Evolutionary conservation across 2,329 filamentous ascomycete species (phyloP), one percentile per base, ranked within the genome.

Genomic region (Colletotrichum sp.): DNA sequence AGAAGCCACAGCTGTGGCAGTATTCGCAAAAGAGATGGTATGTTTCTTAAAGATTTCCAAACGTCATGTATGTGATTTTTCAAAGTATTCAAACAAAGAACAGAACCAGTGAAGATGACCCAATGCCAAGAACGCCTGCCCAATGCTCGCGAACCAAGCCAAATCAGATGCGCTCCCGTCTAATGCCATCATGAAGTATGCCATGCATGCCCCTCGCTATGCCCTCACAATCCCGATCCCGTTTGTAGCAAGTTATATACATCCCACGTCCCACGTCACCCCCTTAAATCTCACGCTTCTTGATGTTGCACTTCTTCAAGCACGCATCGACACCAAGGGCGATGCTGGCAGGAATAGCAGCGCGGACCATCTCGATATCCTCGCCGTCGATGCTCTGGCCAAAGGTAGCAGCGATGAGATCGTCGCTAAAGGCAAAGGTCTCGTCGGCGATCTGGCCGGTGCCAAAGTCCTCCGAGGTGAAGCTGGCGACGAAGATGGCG

Each of bases 301-400:
- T 73, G 49, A 88, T 85, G 34, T 82, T 82, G 79, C 90, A 91
- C 81, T 85, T 88, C 73, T 83, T 82, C 76, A 91, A 78, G 80
- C 90, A 92, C 30, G 82, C 80, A 71, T 91, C 88, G 36, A 91
- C 87, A 71, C 88, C 89, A 44, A 86, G 81, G 6, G 90, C 89
- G 70, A 91, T 84, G 76, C 88, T 90, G 6, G 81, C 82, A 2
- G 90, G 90, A 69, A 89, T 87, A 32, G 80, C 73, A 1, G 80
- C 77, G 78, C 85, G 84, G 78, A 90, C 87, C 70, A 81, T 82
- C 30, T 88, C 87, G 18, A 90, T 84, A 76, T 90, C 85, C 55
- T 85, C 85, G 26, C 88, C 89, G 57, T 84, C 82, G 71, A 90
- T 85, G 76, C 82, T 84, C 79, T 87, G 83, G 10, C 87, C 88